Evolutionary conservation across 208 protist species (phyloP), one percentile per base, ranked within the genome.

Genomic region (Sergeia podlipaevii): DNA sequence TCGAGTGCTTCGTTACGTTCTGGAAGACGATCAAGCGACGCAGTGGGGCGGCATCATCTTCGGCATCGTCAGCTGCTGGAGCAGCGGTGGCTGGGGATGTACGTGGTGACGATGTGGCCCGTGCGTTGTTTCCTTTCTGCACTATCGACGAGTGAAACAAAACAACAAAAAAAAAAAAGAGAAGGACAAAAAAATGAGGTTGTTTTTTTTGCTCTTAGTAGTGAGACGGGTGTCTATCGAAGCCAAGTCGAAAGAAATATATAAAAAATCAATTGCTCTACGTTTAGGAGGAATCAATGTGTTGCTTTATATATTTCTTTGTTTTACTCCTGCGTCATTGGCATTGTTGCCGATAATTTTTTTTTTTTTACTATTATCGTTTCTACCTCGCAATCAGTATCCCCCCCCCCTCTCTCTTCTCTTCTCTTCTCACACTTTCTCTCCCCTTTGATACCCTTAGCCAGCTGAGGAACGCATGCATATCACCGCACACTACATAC

Each of bases 1-100:
- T 21, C 4, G 43, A 7, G 3, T 43, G 43, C 10, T 70, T 70
- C 26, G 47, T 52, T 4, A 70, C 64, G 0, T 64, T 63, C 21
- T 64, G 64, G 64, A 63, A 64, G 33, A 44, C 38, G 10, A 8
- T 30, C n/a, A n/a, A 1, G 38, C 32, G 7, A 32, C 18, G 0
- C 54, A 46, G 5, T 28, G 28, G 8, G 17, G 6, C 5, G 5
- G 20, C 42, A 46, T 41, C 53, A 17, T n/a, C n/a, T n/a, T n/a
- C n/a, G n/a, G n/a, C n/a, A n/a, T n/a, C n/a, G n/a, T n/a, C n/a
- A n/a, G n/a, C n/a, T n/a, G n/a, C n/a, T n/a, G n/a, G n/a, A n/a
- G n/a, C n/a, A n/a, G n/a, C n/a, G n/a, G n/a, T n/a, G n/a, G n/a
- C n/a, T n/a, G n/a, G n/a, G n/a, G n/a, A n/a, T n/a, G n/a, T n/a